Evolutionary conservation across 2,329 filamentous ascomycete species (phyloP), one percentile per base, ranked within the genome.

Genomic region (Xylaria hypoxylon): DNA sequence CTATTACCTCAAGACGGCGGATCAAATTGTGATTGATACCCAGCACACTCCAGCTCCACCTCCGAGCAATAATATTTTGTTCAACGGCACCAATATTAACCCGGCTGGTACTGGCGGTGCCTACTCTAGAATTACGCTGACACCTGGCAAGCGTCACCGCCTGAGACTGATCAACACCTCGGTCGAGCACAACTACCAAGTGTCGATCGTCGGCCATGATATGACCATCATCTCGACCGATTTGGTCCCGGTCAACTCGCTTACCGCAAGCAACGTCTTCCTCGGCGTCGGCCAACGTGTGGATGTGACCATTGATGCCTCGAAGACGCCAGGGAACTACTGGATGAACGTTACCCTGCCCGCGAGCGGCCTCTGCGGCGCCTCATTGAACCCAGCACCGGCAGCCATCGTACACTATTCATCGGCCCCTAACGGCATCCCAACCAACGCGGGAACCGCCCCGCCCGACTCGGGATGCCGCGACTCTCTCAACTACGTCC

Each of bases 191-290:
- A 80, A 79, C 22, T 79, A 85, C 70, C 83, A 80, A 1, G 82
- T 88, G 59, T 83, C 85, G 45, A 81, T 87, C 42, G 84, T 83
- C 61, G 80, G 80, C 31, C 86, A 89, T 73, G 78, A 77, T 11
- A 77, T 89, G 66, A 84, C 80, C 0, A 82, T 89, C 40, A 83
- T 88, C 57, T 79, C 82, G 11, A 81, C 80, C 50, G 87, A 89
- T 72, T 83, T 86, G 44, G 84, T 88, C 2, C 81, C 84, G 1
- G 77, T 87, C 47, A 75, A 81, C 65, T 83, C 87, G 0, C 85
- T 85, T 71, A 78, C 77, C 3, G 83, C 82, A 0, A 76, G 81
- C 5, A 77, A 80, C 24, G 77, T 89, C 50, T 84, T 81, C 52
- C 77, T 89, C n/a, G 84, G 80, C 47, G 80, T 86, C 67, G 82